Base-by-base conservation (phyloP, 306 rosid genomes). In the Vigna trinervia region DNA sequence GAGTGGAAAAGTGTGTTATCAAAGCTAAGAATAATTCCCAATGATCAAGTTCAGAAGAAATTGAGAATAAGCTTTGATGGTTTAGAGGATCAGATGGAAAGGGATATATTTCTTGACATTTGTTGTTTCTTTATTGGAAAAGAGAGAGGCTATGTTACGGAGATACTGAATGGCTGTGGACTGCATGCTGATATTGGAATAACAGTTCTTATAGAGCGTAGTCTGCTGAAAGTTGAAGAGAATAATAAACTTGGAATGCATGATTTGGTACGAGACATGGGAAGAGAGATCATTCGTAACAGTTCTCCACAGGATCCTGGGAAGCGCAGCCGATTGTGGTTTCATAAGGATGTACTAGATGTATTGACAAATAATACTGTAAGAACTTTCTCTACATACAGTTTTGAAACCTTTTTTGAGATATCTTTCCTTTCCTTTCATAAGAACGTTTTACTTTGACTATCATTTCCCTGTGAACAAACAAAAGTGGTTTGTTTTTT, bases 41-140 rank as follows among this genome's bases (percentile, higher is more conserved):
- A 38, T 17, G 13, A 64, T 39, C 50, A 19, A n/a, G 50, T 64
- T 3, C 70, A 64, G 2, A 30, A 39, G 8, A 64, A 36, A 36
- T 4, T 62, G 1, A 34, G 13, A 62, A 62, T 62, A 62, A 62
- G 66, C 61, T 80, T 6, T 22, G 71, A 80, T 47, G 73, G 83
- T 8, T 22, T 83, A 12, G 53, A 23, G 8, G 71, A 69, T 69
- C 23, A 50, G 4, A 66, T 38, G 23, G 26, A 54, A 2, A 78
- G 54, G 61, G 85, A 80, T 17, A 85, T 85, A 48, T 87, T 87
- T 22, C 85, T 82, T 15, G 87, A 87, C 53, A 69, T 87, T 32
- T 74, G 82, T 5, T 82, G 84, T 59, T 87, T 82, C 80, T 84
- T 87, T 38, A 71, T 80, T 0, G 87, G 87, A 0, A 73, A 76